Base-by-base conservation (phyloP, 2,329 filamentous ascomycete genomes). In the Colletotrichum zoysiae region DNA sequence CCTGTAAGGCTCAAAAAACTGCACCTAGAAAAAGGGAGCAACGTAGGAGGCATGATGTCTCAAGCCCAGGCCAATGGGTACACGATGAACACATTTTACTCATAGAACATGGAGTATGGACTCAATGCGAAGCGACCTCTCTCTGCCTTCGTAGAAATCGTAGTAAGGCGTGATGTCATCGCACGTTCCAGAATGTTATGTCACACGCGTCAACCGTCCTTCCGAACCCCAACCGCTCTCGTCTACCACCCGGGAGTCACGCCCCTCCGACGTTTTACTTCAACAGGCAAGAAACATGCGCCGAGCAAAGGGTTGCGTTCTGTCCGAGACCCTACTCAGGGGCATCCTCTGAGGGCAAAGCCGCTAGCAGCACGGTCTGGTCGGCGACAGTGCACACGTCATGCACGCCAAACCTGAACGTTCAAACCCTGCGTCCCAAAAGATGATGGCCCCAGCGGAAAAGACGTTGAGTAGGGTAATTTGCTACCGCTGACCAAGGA, bases 301-400 rank as follows among this genome's bases (percentile, higher is more conserved):
- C 50, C 57, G 57, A 57, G 68, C 56, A 64, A 67, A 67, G 57
- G 23, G 35, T 67, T 33, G 40, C 35, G 20, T 58, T 61, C 26
- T 56, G 46, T 61, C 35, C 20, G n/a, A 48, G 40, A 42, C 40
- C 30, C 23, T 48, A n/a, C 30, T 35, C 30, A 30, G 33, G 53
- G 61, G 30, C 55, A 26, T 26, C 14, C 46, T 38, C 44, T 14
- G 20, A 61, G 42, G 11, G 23, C 30, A 44, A 16, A 44, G 23
- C 44, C 51, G 46, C 56, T 56, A 50, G 38, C 56, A 61, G 67
- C 64, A 61, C 33, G 56, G 48, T 30, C 56, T 42, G 26, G 35
- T 59, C 26, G 33, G 42, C 23, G 57, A 56, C 63, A 57, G 56
- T 67, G 68, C 63, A 16, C 56, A 55, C 56, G 4, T 57, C n/a